phyloP scores from a whole-genome alignment of 139 green algal species.

The Chlorella sp. region DNA sequence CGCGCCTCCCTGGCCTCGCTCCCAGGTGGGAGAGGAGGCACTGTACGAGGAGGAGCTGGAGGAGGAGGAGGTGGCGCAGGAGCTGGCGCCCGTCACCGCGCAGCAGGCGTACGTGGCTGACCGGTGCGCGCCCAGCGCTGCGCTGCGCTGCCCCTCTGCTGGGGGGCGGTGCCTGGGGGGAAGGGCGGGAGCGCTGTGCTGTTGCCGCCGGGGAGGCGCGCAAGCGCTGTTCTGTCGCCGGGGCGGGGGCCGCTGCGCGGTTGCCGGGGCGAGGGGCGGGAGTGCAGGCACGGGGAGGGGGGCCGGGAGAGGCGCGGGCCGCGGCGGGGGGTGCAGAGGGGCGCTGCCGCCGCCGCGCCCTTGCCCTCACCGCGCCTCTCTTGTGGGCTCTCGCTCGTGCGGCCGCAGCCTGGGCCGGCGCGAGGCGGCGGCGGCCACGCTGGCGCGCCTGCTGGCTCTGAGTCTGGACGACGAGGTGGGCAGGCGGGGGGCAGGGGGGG shows the following conservation, averaged over 20 bases:
- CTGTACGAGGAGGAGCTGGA: conserved; percentile 86
- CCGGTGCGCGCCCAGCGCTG: background rate
- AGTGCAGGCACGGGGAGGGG: no score
- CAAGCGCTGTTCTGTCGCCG: no score
- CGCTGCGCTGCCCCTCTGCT: no score
- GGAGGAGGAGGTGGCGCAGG: conserved; percentile 84
- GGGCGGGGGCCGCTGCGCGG: no score
- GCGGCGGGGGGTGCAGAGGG: no score
- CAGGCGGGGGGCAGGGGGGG: no score
- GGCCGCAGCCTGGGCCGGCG: conserved; percentile 32
- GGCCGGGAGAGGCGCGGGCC: no score
- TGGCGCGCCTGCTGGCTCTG: conserved; percentile 28
- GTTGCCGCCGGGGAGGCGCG: background rate
- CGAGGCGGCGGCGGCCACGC: conserved; percentile 48
- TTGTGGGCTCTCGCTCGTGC: background rate
- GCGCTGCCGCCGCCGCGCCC: no score
- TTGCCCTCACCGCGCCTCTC: background rate
- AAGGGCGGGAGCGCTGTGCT: background rate
- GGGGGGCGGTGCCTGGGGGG: no score
- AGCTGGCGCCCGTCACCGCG: conserved; percentile 80
- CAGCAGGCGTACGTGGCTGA: conserved; percentile 81
- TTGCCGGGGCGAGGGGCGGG: no score
- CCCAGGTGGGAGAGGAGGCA: conserved; percentile 82
- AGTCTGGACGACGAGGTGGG: conserved; percentile 53
- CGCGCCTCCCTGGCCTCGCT: background rate